Percentiles rank a stretch among this genome's conserved stretches.
phyloP scores from a whole-genome alignment of 306 rosid species.

The Acacia acuminata region DNA sequence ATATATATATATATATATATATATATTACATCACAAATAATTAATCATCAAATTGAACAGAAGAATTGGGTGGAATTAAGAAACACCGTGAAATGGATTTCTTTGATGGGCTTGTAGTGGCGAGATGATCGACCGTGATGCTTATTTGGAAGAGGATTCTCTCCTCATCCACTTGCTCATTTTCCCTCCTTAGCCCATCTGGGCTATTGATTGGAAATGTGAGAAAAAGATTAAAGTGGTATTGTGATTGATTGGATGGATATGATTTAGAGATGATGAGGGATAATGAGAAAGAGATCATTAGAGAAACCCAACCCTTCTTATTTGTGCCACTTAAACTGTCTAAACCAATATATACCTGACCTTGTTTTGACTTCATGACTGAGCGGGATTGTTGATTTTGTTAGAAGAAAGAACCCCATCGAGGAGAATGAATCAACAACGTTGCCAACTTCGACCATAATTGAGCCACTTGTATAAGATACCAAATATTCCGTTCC shows the following conservation, averaged over 20 bases:
- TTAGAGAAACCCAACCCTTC: too few species aligned
- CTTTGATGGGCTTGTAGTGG: slow-evolving; percentile 40
- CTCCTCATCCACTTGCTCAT: too few species aligned
- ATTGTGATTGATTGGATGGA: too few species aligned
- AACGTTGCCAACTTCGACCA: slow-evolving; percentile 54
- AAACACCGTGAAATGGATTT: slow-evolving; percentile 51
- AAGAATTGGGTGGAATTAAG: not conserved
- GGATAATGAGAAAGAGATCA: too few species aligned
- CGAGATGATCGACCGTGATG: slow-evolving; percentile 32
- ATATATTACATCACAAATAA: too few species aligned
- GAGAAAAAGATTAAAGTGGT: too few species aligned
- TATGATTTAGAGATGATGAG: too few species aligned
- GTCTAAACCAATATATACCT: slow-evolving; percentile 47
- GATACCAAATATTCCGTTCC: slow-evolving; percentile 48
- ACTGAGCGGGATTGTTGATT: slow-evolving; percentile 43
- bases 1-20: not conserved
- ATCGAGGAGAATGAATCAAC: slow-evolving; percentile 56
- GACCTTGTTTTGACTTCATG: slow-evolving; percentile 34
- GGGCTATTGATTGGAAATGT: too few species aligned
- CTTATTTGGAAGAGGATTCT: too few species aligned
- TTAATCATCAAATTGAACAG: not conserved
- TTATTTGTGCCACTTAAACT: slow-evolving; percentile 38
- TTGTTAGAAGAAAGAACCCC: slow-evolving; percentile 53
- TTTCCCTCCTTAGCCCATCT: too few species aligned
- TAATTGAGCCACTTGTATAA: slow-evolving; percentile 55